phyloP scores from a whole-genome alignment of 2,329 filamentous ascomycete genomes.

The Emericellopsis atlantica region DNA sequence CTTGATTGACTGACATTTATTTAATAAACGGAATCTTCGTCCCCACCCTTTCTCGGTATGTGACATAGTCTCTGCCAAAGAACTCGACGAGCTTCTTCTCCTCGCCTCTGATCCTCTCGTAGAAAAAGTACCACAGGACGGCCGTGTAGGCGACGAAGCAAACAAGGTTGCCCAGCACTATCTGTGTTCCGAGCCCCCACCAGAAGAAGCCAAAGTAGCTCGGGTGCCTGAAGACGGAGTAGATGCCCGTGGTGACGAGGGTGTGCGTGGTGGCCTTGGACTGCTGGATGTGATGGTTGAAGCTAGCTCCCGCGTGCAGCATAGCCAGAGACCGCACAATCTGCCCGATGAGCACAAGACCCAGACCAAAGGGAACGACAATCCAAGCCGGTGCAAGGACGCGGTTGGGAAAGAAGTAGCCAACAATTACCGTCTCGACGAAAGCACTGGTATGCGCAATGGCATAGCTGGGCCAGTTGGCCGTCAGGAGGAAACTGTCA shows the following conservation, averaged over 20 bases:
- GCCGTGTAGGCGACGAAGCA: conserved; percentile 63
- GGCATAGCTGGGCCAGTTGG: conserved; percentile 76
- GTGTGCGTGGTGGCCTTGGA: conserved; percentile 55
- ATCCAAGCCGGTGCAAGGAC: conserved; percentile 30
- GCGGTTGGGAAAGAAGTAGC: conserved; percentile 38
- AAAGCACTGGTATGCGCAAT: conserved; percentile 68
- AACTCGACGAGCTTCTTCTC: conserved; percentile 68
- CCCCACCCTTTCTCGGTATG: conserved; percentile 58
- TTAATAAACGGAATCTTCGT: conserved; percentile 65
- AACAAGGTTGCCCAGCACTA: conserved; percentile 73
- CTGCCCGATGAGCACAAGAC: conserved; percentile 59
- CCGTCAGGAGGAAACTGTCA: conserved; percentile 68
- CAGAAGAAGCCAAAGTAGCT: conserved; percentile 98
- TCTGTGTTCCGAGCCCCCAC: conserved; percentile 91
- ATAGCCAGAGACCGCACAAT: conserved; percentile 69
- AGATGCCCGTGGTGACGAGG: conserved; percentile 76
- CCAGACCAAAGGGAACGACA: conserved; percentile 44
- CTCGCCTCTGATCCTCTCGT: conserved; percentile 59
- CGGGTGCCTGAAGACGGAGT: conserved; percentile 66
- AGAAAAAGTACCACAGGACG: conserved; percentile 82
- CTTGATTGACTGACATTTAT: conserved; percentile 4
- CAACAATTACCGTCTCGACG: conserved; percentile 56
- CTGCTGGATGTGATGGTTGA: conserved; percentile 78
- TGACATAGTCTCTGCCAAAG: conserved; percentile 70
- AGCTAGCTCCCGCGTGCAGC: conserved; percentile 77